phyloP scores from a whole-genome alignment of 805 yeast species.

The Myxozyma lipomycoides region DNA sequence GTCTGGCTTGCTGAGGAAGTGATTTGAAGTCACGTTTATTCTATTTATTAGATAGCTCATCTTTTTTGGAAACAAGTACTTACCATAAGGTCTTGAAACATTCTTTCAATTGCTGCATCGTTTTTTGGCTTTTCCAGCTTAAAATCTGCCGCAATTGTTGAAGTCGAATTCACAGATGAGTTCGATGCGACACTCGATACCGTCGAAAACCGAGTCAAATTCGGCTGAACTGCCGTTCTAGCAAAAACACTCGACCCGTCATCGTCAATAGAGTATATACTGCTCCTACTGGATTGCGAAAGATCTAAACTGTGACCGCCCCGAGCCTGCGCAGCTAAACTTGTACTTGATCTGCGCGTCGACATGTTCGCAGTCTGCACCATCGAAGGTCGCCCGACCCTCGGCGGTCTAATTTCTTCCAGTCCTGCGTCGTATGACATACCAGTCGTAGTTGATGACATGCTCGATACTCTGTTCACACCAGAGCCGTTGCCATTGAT shows the following conservation, averaged over 20 bases:
- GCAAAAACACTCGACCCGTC: slow-evolving; percentile 8
- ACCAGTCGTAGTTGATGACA: slow-evolving; percentile 1
- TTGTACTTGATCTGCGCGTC: slow-evolving; percentile 4
- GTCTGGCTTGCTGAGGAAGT: slow-evolving; percentile 67
- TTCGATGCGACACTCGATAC: not conserved
- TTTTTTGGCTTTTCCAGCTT: slow-evolving; percentile 64
- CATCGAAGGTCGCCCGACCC: not conserved
- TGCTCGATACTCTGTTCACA: not conserved
- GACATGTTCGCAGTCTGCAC: slow-evolving; percentile 3
- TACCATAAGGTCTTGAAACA: slow-evolving; percentile 75
- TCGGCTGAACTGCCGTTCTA: slow-evolving; percentile 1
- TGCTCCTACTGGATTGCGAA: slow-evolving; percentile 4
- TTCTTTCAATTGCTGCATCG: slow-evolving; percentile 60
- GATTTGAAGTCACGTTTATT: slow-evolving; percentile 63
- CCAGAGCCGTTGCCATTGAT: too few species aligned
- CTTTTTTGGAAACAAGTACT: too few species aligned
- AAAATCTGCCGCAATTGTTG: slow-evolving; percentile 34
- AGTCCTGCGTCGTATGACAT: not conserved
- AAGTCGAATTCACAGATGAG: slow-evolving; percentile 4
- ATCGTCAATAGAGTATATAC: slow-evolving; percentile 11
- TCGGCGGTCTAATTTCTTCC: not conserved
- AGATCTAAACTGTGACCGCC: not conserved
- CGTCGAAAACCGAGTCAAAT: slow-evolving; percentile 9
- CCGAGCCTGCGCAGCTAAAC: slow-evolving; percentile 7
- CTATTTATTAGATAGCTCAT: slow-evolving; percentile 22